Evolutionary conservation across 768 basidiomycete genomes (phyloP).

Genomic region (Macrolepiota albuminosa): DNA sequence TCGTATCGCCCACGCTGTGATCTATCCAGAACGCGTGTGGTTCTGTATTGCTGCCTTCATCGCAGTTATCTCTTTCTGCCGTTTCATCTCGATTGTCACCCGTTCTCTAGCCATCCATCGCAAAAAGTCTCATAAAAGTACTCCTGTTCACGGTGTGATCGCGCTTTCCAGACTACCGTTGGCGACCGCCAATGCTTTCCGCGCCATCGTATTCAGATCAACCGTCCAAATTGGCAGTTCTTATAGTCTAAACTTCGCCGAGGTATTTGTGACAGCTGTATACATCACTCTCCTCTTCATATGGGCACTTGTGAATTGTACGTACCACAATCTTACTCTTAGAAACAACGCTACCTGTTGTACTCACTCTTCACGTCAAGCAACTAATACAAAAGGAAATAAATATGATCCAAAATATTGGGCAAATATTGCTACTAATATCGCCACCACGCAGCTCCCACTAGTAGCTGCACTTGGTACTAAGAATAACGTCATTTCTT

Average conservation of each 20-base stretch:
- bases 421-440: conserved; percentile 36
- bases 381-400: conserved; percentile 27
- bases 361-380: conserved; percentile 12
- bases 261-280: conserved; percentile 27
- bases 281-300: conserved; percentile 28
- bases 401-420: conserved; percentile 32
- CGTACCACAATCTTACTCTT: background rate
- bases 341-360: background rate
- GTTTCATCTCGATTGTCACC: background rate
- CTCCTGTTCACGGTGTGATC: background rate
- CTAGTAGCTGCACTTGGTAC: conserved; percentile 54
- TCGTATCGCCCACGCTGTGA: conserved; percentile 5
- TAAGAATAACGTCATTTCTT: conserved; percentile 45
- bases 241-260: conserved; percentile 30
- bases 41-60: conserved; percentile 16
- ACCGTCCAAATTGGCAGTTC: conserved; percentile 23
- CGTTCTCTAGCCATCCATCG: background rate
- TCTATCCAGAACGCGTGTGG: conserved; percentile 15
- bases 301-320: conserved; percentile 23
- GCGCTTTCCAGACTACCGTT: conserved; percentile 9
- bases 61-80: conserved; percentile 9
- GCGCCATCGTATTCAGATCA: conserved; percentile 17
- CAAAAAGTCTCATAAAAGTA: background rate
- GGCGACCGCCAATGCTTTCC: conserved; percentile 12
- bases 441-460: conserved; percentile 47